These are phyloP conservation scores for Arthrobotrys iridis DNA, from an alignment of 2,329 filamentous ascomycete genomes.

Conservation along the genomic window DNA sequence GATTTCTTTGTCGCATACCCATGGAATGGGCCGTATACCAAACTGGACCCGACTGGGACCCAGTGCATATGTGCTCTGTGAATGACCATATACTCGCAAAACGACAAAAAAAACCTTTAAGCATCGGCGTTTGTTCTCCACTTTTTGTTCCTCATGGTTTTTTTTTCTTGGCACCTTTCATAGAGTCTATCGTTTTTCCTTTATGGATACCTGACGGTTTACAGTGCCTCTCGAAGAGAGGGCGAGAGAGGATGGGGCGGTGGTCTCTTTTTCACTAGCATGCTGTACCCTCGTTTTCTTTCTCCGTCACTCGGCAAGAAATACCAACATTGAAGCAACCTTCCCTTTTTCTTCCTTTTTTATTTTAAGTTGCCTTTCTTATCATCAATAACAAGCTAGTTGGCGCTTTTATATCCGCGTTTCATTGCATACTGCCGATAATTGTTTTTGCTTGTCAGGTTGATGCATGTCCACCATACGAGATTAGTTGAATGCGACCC, in stretches of 20 bases:
- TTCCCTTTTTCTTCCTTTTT: no score
- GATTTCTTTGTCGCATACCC: slow-evolving; percentile 49
- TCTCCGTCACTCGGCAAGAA: not conserved
- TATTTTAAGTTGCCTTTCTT: no score
- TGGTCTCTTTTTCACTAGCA: not conserved
- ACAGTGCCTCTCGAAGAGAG: not conserved
- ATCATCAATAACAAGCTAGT: no score
- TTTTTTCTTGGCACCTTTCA: not conserved
- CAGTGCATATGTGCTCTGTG: slow-evolving; percentile 51
- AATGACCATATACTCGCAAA: not conserved
- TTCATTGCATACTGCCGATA: no score
- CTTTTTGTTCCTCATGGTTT: not conserved
- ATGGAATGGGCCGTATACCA: slow-evolving; percentile 47
- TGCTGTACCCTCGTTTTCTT: no score
- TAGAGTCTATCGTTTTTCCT: not conserved
- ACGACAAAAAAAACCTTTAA: not conserved
- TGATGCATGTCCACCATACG: no score
- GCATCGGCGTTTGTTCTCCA: not conserved
- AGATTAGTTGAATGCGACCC: no score
- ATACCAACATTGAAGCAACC: not conserved
- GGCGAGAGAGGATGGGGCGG: not conserved
- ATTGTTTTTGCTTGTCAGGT: no score
- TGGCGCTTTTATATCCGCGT: no score
- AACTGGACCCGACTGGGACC: slow-evolving; percentile 49
- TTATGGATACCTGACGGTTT: not conserved